A percentile compares a stretch with the other conserved stretches of the same genome.
phyloP scores from a whole-genome alignment of 345 rosid genomes.

The Dipteronia sinensis region DNA sequence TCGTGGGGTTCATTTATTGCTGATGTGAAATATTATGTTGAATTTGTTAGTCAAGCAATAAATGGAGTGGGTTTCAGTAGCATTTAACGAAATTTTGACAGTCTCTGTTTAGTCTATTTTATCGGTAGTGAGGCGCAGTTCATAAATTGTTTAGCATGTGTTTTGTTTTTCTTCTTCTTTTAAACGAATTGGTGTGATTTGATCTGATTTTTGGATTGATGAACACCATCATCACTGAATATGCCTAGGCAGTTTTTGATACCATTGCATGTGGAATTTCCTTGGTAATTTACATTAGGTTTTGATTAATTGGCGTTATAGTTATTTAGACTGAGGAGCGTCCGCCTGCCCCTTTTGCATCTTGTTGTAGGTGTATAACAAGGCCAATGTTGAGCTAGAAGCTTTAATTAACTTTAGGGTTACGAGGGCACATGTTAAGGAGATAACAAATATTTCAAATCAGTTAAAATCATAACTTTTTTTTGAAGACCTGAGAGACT shows the following conservation, averaged over 20 bases:
- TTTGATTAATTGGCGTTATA: not conserved
- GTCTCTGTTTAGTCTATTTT: not conserved
- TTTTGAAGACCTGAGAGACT: not conserved
- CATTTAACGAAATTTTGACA: not conserved
- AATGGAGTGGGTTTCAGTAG: not conserved
- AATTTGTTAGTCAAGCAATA: not conserved
- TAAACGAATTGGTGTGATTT: too few relatives aligned
- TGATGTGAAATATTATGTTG: not conserved
- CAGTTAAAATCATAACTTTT: not conserved
- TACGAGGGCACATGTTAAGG: too few relatives aligned
- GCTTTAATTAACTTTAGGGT: not conserved
- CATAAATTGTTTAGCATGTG: not conserved
- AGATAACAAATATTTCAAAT: not conserved
- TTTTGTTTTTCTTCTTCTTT: too few relatives aligned
- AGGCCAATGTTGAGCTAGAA: not conserved
- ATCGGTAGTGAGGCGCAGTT: not conserved
- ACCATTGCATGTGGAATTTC: too few relatives aligned
- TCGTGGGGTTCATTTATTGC: not conserved
- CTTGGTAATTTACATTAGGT: not conserved
- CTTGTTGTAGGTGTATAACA: not conserved
- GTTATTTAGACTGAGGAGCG: too few relatives aligned
- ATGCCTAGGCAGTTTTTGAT: too few relatives aligned
- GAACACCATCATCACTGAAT: too few relatives aligned
- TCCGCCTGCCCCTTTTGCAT: not conserved
- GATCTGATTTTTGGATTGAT: too few relatives aligned